phyloP scores from a whole-genome alignment of 257 asterid species.

The Solanum sejunctum region DNA sequence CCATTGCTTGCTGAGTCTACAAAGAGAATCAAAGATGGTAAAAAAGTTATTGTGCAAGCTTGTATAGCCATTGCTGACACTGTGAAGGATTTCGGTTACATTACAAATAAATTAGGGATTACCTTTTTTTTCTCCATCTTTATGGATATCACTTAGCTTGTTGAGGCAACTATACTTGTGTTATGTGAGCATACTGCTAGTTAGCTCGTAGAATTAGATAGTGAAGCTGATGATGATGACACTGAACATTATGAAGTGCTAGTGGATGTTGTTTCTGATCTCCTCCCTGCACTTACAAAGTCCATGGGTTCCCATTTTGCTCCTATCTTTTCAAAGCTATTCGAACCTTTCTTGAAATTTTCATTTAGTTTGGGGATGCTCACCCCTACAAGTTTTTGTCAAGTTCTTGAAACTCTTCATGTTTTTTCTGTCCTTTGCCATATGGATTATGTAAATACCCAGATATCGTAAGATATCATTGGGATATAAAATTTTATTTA shows the following conservation, averaged over 20 bases:
- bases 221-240: constrained; percentile 78
- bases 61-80: constrained; percentile 81
- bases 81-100: constrained; percentile 65
- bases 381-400: neutral
- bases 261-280: constrained; percentile 98
- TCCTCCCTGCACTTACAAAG: constrained; percentile 94
- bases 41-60: constrained; percentile 97
- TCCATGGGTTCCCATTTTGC: constrained; percentile 86
- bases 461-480: no score
- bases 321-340: constrained; percentile 63
- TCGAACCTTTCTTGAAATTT: constrained; percentile 82
- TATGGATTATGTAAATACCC: neutral
- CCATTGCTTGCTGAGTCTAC: constrained; percentile 85
- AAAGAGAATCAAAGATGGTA: constrained; percentile 39
- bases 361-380: constrained; percentile 37
- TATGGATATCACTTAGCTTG: constrained; percentile 57
- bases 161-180: constrained; percentile 64
- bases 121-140: neutral
- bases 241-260: constrained; percentile 91
- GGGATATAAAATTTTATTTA: no score
- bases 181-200: constrained; percentile 77
- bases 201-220: constrained; percentile 72
- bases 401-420: neutral
- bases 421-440: neutral
- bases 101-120: neutral